These are phyloP conservation scores for Bipolaris oryzae DNA, from an alignment of 2,329 filamentous ascomycete genomes.

Conservation along the genomic window DNA sequence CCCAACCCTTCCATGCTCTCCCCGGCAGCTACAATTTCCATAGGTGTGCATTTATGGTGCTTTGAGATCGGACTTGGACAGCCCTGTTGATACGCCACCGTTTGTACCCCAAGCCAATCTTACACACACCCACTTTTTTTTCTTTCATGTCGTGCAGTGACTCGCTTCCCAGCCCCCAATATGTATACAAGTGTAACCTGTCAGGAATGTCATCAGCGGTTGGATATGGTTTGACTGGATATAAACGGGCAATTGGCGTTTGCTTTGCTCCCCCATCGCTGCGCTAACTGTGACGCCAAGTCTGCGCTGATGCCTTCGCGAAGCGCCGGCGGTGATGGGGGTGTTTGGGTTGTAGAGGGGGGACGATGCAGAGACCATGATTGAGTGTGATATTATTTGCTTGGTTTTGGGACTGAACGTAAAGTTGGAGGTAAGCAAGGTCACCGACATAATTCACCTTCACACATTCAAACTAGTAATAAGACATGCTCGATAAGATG, in stretches of 20 bases:
- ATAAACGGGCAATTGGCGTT: slow-evolving; percentile 35
- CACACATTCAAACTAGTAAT: background rate
- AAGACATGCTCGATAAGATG: background rate
- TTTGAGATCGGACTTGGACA: slow-evolving; percentile 51
- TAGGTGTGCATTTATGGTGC: too few relatives aligned
- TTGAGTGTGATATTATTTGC: too few relatives aligned
- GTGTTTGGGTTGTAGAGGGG: slow-evolving; percentile 47
- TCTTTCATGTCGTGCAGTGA: too few relatives aligned
- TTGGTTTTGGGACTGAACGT: too few relatives aligned
- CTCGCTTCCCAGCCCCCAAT: slow-evolving; percentile 46
- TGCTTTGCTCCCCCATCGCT: slow-evolving; percentile 52
- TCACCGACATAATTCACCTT: background rate
- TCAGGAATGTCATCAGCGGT: slow-evolving; percentile 9
- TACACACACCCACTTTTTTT: too few relatives aligned
- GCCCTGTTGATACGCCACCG: slow-evolving; percentile 44
- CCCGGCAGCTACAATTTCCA: slow-evolving; percentile 48
- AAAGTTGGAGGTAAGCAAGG: background rate
- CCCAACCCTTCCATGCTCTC: too few relatives aligned
- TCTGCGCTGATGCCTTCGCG: slow-evolving; percentile 57
- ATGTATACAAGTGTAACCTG: slow-evolving; percentile 54
- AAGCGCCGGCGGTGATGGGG: slow-evolving; percentile 58
- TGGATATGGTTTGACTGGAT: background rate
- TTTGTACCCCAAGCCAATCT: slow-evolving; percentile 50
- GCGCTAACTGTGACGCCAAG: slow-evolving; percentile 56
- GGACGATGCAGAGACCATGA: too few relatives aligned